These are phyloP conservation scores for Populus deltoides DNA, from an alignment of 345 rosid species.

Conservation along the genomic window DNA sequence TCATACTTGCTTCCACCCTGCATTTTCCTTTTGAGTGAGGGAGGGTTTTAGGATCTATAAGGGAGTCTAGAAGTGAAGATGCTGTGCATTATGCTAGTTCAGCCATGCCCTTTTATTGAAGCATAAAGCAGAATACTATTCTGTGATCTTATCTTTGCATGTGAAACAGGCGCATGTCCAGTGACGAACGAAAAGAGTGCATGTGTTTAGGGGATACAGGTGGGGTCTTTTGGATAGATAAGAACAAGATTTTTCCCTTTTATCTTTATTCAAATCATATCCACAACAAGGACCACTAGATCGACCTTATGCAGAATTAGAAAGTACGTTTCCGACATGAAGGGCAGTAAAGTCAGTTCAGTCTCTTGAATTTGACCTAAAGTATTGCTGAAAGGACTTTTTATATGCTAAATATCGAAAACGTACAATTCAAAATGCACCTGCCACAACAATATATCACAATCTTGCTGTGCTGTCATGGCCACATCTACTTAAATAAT, in stretches of 20 bases:
- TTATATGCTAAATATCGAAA: too few relatives aligned
- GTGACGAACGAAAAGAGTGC: too few relatives aligned
- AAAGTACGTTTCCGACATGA: not conserved
- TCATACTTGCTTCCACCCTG: conserved; percentile 36
- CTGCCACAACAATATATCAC: too few relatives aligned
- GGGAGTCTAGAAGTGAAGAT: not conserved
- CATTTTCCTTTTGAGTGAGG: conserved; percentile 12
- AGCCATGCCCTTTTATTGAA: conserved; percentile 5
- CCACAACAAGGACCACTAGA: not conserved
- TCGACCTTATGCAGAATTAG: not conserved
- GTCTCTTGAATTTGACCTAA: not conserved
- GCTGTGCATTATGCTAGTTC: not conserved
- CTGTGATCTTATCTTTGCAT: conserved; percentile 2
- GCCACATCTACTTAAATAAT: too few relatives aligned
- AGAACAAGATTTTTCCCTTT: not conserved
- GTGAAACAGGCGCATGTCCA: not conserved
- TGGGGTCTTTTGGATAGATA: not conserved
- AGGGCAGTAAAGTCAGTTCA: not conserved
- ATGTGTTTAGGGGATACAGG: not conserved
- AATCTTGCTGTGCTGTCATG: too few relatives aligned
- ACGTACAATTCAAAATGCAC: too few relatives aligned
- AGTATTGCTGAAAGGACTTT: too few relatives aligned
- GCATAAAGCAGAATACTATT: not conserved
- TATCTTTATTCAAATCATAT: not conserved
- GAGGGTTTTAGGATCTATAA: not conserved